Conservation (phyloP, 768 basidiomycete species). For the Phylloporus rhodoxanthus region DNA sequence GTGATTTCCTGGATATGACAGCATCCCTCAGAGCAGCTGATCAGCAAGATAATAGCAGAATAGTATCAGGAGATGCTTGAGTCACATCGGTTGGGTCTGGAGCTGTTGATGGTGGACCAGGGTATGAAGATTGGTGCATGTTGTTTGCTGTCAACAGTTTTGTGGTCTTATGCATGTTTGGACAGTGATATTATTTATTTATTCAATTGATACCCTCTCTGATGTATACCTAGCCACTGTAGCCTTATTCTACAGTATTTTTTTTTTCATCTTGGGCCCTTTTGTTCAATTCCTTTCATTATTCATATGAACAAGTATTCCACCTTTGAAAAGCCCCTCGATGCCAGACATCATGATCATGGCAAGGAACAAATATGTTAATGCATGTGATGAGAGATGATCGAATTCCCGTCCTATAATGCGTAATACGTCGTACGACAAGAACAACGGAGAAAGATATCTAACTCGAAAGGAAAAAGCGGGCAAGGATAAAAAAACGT, state of each 20-base stretch:
- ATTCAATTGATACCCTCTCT: constrained; percentile 16
- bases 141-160: neutral
- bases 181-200: constrained; percentile 32
- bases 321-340: neutral
- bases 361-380: neutral
- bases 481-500: neutral
- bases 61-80: constrained; percentile 65
- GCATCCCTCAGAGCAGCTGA: constrained; percentile 47
- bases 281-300: neutral
- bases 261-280: neutral
- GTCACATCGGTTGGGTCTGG: constrained; percentile 58
- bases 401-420: constrained; percentile 25
- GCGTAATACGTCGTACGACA: constrained; percentile 17
- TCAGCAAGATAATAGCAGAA: constrained; percentile 61
- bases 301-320: neutral
- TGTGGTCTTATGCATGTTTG: neutral
- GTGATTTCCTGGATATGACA: no score
- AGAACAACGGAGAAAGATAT: constrained; percentile 5
- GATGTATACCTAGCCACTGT: constrained; percentile 37
- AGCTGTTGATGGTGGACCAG: constrained; percentile 66
- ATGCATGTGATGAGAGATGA: constrained; percentile 14
- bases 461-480: constrained; percentile 6
- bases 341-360: neutral
- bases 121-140: constrained; percentile 77
- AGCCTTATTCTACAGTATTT: constrained; percentile 34